Evolutionary conservation across 352 stramenopile species (phyloP).

Genomic region (Globisporangium iwayamae): DNA sequence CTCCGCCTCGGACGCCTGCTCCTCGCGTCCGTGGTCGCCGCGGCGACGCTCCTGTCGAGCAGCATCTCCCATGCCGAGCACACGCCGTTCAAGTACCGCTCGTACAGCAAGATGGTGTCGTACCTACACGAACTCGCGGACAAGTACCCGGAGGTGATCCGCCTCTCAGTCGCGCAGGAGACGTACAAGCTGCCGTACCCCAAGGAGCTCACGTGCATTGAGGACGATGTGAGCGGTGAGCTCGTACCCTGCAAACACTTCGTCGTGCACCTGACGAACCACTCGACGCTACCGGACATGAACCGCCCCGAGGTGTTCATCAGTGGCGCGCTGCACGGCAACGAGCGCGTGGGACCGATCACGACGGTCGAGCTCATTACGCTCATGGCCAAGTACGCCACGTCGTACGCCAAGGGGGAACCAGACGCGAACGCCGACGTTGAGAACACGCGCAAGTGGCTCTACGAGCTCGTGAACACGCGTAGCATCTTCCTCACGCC

Average conservation of each 20-base stretch:
- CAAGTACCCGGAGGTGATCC: constrained; percentile 76
- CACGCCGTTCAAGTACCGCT: constrained; percentile 56
- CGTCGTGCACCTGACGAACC: constrained; percentile 86
- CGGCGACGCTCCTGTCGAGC: not conserved
- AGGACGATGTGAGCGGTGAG: constrained; percentile 34
- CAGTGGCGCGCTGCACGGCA: constrained; percentile 95
- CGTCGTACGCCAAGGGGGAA: constrained; percentile 25
- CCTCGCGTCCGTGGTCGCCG: not conserved
- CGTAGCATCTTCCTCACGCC: constrained; percentile 82
- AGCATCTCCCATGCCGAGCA: not conserved
- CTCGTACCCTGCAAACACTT: constrained; percentile 74
- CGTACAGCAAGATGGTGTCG: constrained; percentile 66
- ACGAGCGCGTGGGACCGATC: constrained; percentile 93
- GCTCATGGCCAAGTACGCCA: constrained; percentile 71
- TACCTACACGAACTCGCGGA: constrained; percentile 65
- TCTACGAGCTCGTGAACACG: constrained; percentile 85
- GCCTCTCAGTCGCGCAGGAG: constrained; percentile 79
- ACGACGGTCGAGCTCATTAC: constrained; percentile 89
- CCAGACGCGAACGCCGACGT: constrained; percentile 12
- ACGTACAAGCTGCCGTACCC: constrained; percentile 77
- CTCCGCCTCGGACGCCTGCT: not conserved
- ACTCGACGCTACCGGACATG: constrained; percentile 71
- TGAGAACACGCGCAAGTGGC: constrained; percentile 58
- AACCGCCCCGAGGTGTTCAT: constrained; percentile 94
- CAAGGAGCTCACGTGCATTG: constrained; percentile 53